Evolutionary conservation across 345 rosid genomes (phyloP).

Genomic region (Gynandropsis gynandra): DNA sequence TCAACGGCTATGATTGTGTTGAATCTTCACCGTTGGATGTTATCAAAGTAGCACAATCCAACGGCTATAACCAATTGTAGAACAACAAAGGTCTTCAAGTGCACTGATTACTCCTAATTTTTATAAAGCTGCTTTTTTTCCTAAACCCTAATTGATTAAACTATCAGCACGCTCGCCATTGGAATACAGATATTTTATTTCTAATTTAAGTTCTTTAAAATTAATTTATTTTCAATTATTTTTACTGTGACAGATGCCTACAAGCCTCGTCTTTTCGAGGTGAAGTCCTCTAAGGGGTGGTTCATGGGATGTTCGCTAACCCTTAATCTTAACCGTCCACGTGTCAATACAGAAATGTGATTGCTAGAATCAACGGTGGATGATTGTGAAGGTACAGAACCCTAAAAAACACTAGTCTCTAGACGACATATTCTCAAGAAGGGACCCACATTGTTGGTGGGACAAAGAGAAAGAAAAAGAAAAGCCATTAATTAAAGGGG

Average conservation of each 20-base stretch:
- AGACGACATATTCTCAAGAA: neutral
- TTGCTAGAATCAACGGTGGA: neutral
- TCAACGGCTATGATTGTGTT: slow-evolving; percentile 40
- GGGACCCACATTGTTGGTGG: slow-evolving; percentile 21
- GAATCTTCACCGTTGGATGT: slow-evolving; percentile 5
- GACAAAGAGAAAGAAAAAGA: slow-evolving; percentile 16
- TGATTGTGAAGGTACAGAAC: slow-evolving; percentile 15
- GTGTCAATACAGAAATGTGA: neutral
- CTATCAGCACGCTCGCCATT: slow-evolving; percentile 39
- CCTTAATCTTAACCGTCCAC: neutral
- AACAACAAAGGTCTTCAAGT: neutral
- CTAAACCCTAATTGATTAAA: slow-evolving; percentile 24
- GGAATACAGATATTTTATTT: slow-evolving; percentile 12
- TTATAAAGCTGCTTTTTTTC: neutral
- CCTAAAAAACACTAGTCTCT: slow-evolving; percentile 6
- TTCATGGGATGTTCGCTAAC: slow-evolving; percentile 6
- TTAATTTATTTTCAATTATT: neutral
- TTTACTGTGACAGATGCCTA: neutral
- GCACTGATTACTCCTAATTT: neutral
- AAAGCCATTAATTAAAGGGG: slow-evolving; percentile 19
- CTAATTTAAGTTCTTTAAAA: slow-evolving; percentile 8
- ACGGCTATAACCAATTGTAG: neutral
- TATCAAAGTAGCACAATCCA: neutral
- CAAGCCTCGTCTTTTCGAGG: slow-evolving; percentile 24
- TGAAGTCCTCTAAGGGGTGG: slow-evolving; percentile 10